Base-by-base conservation (phyloP, 176 grass and related monocot genomes). In the Themeda triandra region DNA sequence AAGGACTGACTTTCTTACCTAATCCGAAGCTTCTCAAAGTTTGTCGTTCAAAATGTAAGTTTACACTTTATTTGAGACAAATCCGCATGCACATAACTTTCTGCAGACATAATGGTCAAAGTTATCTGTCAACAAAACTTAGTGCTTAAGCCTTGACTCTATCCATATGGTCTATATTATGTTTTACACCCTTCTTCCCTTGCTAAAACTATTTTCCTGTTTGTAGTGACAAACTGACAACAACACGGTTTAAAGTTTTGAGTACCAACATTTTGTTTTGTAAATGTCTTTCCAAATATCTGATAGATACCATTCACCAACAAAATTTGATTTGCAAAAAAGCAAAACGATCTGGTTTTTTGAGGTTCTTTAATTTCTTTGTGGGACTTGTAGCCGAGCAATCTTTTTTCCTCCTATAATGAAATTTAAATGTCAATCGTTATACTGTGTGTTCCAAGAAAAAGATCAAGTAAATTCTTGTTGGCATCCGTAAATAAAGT, bases 11-110 rank as follows among this genome's bases (percentile, higher is more conserved):
- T 80, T 27, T 80, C 66, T 44, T 64, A 65, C 84, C 66, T 29
- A 73, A 79, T 79, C 28, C 11, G 65, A 85, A 78, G 65, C 65
- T 78, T 85, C 74, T 60, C 64, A 1, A 53, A 27, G 21, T 53
- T 69, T 54, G 13, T 68, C 30, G 12, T 51, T 69, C 29, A 6
- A 65, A 64, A 45, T 79, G 5, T 32, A 29, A 42, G 25, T 45
- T 10, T 64, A 3, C 17, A 31, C 39, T 79, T 21, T 45, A 10
- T 45, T 30, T 46, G 5, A 30, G 72, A 23, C 4, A 14, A 48
- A 32, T 33, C 27, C 11, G 6, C 41, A 13, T 3, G 41, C 63
- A 1, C 10, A 66, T 63, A 63, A 15, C 2, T 74, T 74, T 51
- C 27, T 17, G 3, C 23, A 12, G 5, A 70, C 21, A 3, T 71